Base-by-base conservation (phyloP, 768 basidiomycete genomes). In the Podaxis mareebaensis region DNA sequence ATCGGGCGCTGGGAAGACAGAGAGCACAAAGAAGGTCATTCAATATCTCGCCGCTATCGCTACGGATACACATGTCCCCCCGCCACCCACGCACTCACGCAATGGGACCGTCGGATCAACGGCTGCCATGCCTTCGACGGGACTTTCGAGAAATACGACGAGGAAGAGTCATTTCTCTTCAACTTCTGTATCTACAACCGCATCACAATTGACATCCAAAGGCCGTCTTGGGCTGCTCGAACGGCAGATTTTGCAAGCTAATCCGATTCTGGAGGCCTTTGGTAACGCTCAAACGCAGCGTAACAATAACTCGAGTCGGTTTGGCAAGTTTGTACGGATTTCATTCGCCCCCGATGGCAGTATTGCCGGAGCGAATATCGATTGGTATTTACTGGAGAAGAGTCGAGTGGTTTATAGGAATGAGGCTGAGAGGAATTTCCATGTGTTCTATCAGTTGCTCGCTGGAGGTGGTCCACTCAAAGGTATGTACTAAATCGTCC, bases 311-410 rank as follows among this genome's bases (percentile, higher is more conserved):
- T 99, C 97, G 1, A 95, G 93, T 83, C 92, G 97, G 42, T 99
- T 99, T 73, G 96, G 95, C 33, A 99, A 99, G 76, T 99, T 99
- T 73, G 92, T 99, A 53, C 84, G 95, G 51, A 99, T 99, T 65
- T 91, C 90, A 71, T 99, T 99, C 76, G 86, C 93, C 1, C 89
- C 92, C 0, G 88, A 92, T 67, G 96, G 96, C 2, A 94, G 93
- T 67, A 99, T 99, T 62, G 92, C 95, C 0, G 97, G 97, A 0
- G 97, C 97, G 26, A 98, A 95, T 72, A 95, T 99, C 64, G 96
- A 99, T 74, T 99, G 97, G 97, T 99, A 99, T 73, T 80, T 99
- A 33, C 78, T 99, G 61, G 97, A 99, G 80, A 99, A 99, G 82
- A 96, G 94, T 71, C 79, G 97, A 66, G 96, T 99, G 2, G 93